Conservation (phyloP, 176 grass and related monocot species). For the Saccharum spontaneum region DNA sequence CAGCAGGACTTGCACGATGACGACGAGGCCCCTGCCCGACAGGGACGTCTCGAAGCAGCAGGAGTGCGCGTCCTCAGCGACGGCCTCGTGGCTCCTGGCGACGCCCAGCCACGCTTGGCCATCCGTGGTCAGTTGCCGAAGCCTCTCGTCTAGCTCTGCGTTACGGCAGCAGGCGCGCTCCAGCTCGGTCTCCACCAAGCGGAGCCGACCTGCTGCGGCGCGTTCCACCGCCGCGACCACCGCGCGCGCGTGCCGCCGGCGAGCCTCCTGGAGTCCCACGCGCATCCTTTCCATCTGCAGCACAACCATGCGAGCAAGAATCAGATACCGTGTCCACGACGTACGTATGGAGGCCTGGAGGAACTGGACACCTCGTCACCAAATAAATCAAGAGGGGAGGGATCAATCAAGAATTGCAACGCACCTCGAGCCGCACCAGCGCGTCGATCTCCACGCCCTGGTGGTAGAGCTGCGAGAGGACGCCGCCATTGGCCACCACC, state of each 20-base stretch:
- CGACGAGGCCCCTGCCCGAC: too few relatives aligned
- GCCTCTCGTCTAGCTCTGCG: conserved; percentile 43
- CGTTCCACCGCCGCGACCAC: conserved; percentile 34
- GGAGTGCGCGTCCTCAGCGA: conserved; percentile 22
- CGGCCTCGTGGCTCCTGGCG: background rate
- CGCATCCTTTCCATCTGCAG: conserved; percentile 47
- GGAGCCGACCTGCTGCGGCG: background rate
- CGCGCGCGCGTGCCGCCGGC: conserved; percentile 14
- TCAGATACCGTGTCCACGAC: background rate
- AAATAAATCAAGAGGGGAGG: too few relatives aligned
- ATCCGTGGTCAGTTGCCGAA: conserved; percentile 43
- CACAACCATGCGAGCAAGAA: background rate
- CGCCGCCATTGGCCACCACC: background rate
- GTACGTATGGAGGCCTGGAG: background rate
- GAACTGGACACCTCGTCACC: background rate
- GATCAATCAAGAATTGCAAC: background rate
- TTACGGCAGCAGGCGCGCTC: conserved; percentile 26
- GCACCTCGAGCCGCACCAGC: conserved; percentile 45
- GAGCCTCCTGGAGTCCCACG: conserved; percentile 22
- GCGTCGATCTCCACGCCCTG: conserved; percentile 54
- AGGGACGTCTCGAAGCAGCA: conserved; percentile 45
- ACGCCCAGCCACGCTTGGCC: conserved; percentile 47
- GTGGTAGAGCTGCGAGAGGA: conserved; percentile 38
- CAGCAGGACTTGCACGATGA: too few relatives aligned
- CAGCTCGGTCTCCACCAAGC: conserved; percentile 37